Percentiles rank a stretch among this genome's conserved stretches.
phyloP scores from a whole-genome alignment of 768 basidiomycete genomes.

The Kwoniella newhampshirensis region DNA sequence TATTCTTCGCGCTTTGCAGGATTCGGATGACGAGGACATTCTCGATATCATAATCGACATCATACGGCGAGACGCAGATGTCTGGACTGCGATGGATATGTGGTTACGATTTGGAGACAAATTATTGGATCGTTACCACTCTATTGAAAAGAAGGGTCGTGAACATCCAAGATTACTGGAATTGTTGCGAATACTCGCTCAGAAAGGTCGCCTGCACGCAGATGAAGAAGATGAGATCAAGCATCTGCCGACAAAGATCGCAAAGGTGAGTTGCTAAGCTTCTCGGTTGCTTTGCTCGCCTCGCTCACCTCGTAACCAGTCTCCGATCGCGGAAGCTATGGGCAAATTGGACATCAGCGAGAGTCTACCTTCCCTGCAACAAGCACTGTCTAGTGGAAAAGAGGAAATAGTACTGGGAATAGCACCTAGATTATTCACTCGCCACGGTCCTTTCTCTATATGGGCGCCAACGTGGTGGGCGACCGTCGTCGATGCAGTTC shows the following conservation, averaged over 20 bases:
- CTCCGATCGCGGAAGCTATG: neutral
- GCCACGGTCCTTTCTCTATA: slow-evolving; percentile 23
- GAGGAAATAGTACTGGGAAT: slow-evolving; percentile 7
- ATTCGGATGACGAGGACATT: slow-evolving; percentile 34
- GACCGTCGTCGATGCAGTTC: slow-evolving; percentile 16
- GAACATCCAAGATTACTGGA: slow-evolving; percentile 19
- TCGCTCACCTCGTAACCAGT: no score
- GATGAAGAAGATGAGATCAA: slow-evolving; percentile 35
- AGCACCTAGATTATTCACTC: slow-evolving; percentile 19
- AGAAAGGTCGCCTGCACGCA: slow-evolving; percentile 21
- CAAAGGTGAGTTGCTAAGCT: slow-evolving; percentile 17
- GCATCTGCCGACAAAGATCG: slow-evolving; percentile 12
- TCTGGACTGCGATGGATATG: slow-evolving; percentile 46
- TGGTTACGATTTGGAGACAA: slow-evolving; percentile 35
- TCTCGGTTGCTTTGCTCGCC: neutral
- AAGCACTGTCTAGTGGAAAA: slow-evolving; percentile 7
- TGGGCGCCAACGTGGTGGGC: slow-evolving; percentile 34
- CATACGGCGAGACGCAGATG: slow-evolving; percentile 35
- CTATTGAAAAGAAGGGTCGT: slow-evolving; percentile 15
- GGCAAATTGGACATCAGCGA: slow-evolving; percentile 16
- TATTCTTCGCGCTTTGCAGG: slow-evolving; percentile 27
- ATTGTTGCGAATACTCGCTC: slow-evolving; percentile 26
- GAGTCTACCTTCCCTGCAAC: slow-evolving; percentile 13
- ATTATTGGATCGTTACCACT: slow-evolving; percentile 30
- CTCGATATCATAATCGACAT: slow-evolving; percentile 36